Evolutionary conservation across 176 grass and related monocot species (phyloP).

Genomic region (Oryza coarctata): DNA sequence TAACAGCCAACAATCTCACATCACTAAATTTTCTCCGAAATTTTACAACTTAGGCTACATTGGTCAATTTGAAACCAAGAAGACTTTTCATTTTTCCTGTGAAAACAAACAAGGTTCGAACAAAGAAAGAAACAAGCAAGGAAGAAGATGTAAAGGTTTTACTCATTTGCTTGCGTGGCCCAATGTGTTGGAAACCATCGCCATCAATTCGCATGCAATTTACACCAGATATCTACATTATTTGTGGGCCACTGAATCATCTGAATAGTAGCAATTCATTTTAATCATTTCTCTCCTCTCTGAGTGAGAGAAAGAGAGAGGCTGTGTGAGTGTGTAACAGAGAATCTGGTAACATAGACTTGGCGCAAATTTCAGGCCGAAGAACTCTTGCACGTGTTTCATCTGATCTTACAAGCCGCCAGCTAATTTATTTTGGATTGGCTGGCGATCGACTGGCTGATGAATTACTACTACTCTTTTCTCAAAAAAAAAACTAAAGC

Average conservation of each 20-base stretch:
- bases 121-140: neutral
- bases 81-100: too few relatives aligned
- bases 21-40: neutral
- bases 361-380: neutral
- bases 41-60: too few relatives aligned
- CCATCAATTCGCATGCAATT: neutral
- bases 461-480: neutral
- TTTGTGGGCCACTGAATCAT: neutral
- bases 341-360: neutral
- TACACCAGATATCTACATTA: neutral
- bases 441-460: neutral
- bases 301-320: neutral
- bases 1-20: too few relatives aligned
- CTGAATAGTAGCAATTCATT: neutral
- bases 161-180: neutral
- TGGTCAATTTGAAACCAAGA: too few relatives aligned
- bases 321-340: neutral
- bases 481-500: too few relatives aligned
- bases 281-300: neutral
- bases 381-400: neutral
- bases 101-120: too few relatives aligned
- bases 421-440: neutral
- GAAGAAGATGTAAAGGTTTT: too few relatives aligned
- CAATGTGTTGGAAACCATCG: neutral
- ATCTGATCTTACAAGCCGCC: neutral